Conservation (phyloP, 1,139 yeast genomes). For the Blastobotrys raffinosifermentans region DNA sequence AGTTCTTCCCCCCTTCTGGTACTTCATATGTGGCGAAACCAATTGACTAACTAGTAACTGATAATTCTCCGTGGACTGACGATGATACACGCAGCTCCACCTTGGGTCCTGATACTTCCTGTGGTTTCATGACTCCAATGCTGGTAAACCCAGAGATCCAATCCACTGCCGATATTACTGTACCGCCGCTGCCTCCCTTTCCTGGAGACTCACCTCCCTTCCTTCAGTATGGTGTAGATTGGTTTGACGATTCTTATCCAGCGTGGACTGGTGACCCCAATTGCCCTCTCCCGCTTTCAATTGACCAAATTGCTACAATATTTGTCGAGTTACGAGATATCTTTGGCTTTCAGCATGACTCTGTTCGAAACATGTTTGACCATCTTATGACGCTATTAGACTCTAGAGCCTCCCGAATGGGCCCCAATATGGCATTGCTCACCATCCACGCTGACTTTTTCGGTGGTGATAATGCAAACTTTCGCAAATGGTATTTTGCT, state of each 20-base stretch:
- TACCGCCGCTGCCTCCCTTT: no score
- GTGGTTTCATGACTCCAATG: no score
- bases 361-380: slow-evolving; percentile 70
- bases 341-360: slow-evolving; percentile 73
- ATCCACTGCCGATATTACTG: no score
- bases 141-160: no score
- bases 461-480: slow-evolving; percentile 64
- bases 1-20: no score
- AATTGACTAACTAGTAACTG: no score
- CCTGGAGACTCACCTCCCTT: no score
- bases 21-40: no score
- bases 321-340: slow-evolving; percentile 55
- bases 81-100: no score
- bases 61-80: no score
- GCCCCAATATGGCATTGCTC: slow-evolving; percentile 61
- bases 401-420: slow-evolving; percentile 69
- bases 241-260: slow-evolving; percentile 49
- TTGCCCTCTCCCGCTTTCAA: slow-evolving; percentile 38
- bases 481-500: slow-evolving; percentile 67
- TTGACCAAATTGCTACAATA: slow-evolving; percentile 53
- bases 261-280: slow-evolving; percentile 44
- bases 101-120: no score
- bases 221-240: slow-evolving; percentile 29
- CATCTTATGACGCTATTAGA: slow-evolving; percentile 70
- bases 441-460: slow-evolving; percentile 73